Percentiles rank a stretch among this genome's conserved stretches.
These are phyloP conservation scores for Petunia secreta DNA, from an alignment of 257 asterid species.

Conservation along the genomic window DNA sequence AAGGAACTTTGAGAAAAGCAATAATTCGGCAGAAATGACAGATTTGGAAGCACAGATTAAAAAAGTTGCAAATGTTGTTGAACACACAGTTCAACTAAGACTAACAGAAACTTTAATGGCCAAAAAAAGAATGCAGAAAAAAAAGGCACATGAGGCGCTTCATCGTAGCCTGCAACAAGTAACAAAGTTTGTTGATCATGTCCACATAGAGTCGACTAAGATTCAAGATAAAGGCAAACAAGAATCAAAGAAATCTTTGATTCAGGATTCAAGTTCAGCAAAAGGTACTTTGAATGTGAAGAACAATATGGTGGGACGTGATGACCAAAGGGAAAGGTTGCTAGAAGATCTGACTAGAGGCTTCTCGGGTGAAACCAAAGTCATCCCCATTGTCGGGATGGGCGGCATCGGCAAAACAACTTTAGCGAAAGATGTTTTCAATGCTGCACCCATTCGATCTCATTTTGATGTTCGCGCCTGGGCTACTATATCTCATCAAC, in stretches of 20 bases:
- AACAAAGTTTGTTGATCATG: not conserved
- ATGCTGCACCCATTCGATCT: not conserved
- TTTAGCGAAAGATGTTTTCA: not conserved
- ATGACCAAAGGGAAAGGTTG: not conserved
- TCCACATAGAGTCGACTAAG: not conserved
- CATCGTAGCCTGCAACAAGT: not conserved
- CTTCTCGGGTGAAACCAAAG: not conserved
- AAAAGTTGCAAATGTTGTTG: not conserved
- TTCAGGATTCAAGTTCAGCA: not conserved
- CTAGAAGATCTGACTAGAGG: not conserved
- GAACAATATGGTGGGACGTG: not conserved
- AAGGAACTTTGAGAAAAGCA: constrained; percentile 1
- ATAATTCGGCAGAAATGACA: not conserved
- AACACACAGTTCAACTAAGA: not conserved
- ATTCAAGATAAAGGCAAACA: not conserved
- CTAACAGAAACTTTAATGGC: not conserved
- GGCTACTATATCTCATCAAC: not conserved
- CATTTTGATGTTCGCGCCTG: not conserved
- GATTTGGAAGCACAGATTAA: not conserved
- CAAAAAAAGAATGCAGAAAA: not conserved
- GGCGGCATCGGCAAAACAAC: constrained; percentile 24
- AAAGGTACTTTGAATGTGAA: no score
- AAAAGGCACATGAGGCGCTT: not conserved
- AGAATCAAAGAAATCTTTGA: not conserved
- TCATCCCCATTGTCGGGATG: constrained; percentile 28